These are phyloP conservation scores for Eucalyptus coolabah DNA, from an alignment of 345 rosid genomes.

Conservation along the genomic window DNA sequence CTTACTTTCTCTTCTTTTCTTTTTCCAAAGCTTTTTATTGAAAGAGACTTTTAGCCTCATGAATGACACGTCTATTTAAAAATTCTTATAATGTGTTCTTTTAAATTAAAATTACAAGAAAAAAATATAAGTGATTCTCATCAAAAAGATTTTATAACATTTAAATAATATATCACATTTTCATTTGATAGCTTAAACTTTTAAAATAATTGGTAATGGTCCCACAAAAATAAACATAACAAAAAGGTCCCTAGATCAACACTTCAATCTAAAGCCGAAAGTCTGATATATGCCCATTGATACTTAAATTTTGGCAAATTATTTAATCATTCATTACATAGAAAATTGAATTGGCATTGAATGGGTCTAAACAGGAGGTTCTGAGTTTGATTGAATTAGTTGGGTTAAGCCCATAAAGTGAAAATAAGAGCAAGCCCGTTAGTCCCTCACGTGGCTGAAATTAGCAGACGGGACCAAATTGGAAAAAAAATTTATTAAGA, in stretches of 20 bases:
- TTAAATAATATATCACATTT: no score
- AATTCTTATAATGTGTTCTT: background rate
- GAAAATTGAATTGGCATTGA: background rate
- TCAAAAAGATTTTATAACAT: background rate
- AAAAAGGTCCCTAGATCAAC: background rate
- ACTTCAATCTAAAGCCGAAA: background rate
- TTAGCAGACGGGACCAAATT: background rate
- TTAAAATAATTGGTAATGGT: no score
- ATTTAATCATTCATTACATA: no score
- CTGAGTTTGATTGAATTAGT: background rate
- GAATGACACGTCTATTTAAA: background rate
- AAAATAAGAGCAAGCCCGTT: background rate
- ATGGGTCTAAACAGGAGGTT: background rate
- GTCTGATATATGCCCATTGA: background rate
- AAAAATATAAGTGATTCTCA: background rate
- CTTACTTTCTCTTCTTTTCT: background rate
- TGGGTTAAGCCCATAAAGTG: background rate
- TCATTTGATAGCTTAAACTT: fast-evolving
- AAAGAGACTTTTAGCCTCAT: background rate
- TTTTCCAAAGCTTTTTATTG: background rate
- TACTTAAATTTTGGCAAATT: background rate
- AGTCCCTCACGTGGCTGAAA: background rate
- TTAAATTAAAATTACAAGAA: background rate
- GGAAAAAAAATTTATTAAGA: background rate
- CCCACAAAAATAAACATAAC: background rate